Evolutionary conservation across 371 early-diverging fungal species (phyloP).

Genomic region (Parasitella parasitica): DNA sequence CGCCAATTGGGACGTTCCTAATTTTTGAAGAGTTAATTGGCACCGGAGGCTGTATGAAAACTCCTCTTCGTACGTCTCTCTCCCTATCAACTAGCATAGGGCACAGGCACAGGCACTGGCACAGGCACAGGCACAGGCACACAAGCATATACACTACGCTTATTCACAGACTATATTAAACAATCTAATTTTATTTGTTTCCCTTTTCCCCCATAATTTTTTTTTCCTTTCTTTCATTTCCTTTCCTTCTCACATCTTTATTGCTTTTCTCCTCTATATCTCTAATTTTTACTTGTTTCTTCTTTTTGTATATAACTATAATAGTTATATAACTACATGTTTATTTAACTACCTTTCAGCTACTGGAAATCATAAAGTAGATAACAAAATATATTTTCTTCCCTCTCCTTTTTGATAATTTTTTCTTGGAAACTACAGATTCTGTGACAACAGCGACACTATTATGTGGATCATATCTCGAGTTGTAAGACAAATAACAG

Average conservation of each 20-base stretch:
- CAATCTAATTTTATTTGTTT: neutral
- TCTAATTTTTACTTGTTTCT: neutral
- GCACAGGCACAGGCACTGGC: neutral
- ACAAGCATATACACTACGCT: neutral
- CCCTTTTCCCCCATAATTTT: neutral
- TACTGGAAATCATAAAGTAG: neutral
- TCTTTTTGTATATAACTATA: neutral
- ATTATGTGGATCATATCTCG: conserved; percentile 54
- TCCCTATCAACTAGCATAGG: too few species aligned
- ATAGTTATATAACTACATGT: neutral
- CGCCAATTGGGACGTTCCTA: too few species aligned
- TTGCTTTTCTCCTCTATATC: neutral
- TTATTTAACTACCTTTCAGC: neutral
- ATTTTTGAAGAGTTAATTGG: too few species aligned
- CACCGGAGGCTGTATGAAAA: too few species aligned
- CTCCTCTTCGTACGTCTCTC: too few species aligned
- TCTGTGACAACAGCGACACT: conserved; percentile 1
- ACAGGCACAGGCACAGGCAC: neutral
- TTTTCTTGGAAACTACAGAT: neutral
- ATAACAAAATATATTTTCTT: neutral
- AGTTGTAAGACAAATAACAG: conserved; percentile 51
- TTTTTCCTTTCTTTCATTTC: neutral
- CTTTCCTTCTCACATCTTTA: neutral
- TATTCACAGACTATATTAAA: neutral
- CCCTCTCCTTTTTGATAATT: neutral